A percentile compares a stretch with the other conserved stretches of the same genome.
phyloP scores from a whole-genome alignment of 768 basidiomycete species.

The Pleurotus tuber-regium region DNA sequence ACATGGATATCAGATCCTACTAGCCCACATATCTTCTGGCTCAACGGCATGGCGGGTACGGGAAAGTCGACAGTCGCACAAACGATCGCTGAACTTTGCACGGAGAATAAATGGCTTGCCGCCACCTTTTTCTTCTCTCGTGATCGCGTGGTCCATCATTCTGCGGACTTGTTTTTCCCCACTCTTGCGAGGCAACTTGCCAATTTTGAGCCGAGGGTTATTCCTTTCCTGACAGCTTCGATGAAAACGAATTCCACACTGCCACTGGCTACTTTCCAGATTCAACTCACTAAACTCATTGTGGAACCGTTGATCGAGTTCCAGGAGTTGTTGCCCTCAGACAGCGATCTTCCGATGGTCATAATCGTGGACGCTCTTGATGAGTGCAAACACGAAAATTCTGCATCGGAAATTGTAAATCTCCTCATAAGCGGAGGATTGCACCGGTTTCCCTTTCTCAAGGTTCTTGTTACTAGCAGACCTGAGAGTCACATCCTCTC shows the following conservation, averaged over 20 bases:
- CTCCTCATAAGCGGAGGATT: slow-evolving; percentile 5
- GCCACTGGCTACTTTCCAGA: slow-evolving; percentile 12
- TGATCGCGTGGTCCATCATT: slow-evolving; percentile 21
- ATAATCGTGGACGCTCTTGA: slow-evolving; percentile 27
- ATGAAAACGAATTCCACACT: slow-evolving; percentile 17
- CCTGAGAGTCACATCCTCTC: slow-evolving; percentile 22
- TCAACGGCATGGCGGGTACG: slow-evolving; percentile 22
- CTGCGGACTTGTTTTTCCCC: slow-evolving; percentile 22
- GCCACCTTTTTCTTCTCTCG: slow-evolving; percentile 35
- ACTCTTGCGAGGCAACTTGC: slow-evolving; percentile 30
- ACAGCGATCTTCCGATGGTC: slow-evolving; percentile 3
- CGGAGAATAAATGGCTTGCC: slow-evolving; percentile 17
- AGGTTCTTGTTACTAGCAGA: slow-evolving; percentile 25
- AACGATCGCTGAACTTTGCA: slow-evolving; percentile 21
- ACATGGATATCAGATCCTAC: slow-evolving; percentile 1
- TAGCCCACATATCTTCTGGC: slow-evolving; percentile 11
- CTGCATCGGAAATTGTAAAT: slow-evolving; percentile 14
- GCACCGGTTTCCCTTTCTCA: neutral
- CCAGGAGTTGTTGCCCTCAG: neutral
- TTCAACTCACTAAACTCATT: slow-evolving; percentile 18
- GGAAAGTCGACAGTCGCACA: slow-evolving; percentile 26
- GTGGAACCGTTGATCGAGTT: slow-evolving; percentile 12
- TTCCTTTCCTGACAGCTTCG: slow-evolving; percentile 5
- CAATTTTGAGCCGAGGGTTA: slow-evolving; percentile 1
- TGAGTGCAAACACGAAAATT: slow-evolving; percentile 19